Conservation (phyloP, 2,329 filamentous ascomycete genomes). For the Lasiodiplodia hormozganensis region DNA sequence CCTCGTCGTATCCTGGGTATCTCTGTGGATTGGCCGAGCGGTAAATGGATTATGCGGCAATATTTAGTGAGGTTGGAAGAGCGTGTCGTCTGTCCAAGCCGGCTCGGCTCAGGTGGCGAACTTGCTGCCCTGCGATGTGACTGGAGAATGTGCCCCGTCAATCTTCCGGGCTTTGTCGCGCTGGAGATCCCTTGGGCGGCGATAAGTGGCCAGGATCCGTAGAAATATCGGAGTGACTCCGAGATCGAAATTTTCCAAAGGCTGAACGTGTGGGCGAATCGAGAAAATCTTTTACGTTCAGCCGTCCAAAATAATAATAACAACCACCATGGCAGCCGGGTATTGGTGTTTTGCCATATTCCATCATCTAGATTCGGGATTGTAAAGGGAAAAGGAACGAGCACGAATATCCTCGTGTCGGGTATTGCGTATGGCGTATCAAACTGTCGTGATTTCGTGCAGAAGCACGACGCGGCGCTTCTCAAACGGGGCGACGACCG, state of each 20-base stretch:
- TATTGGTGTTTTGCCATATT: constrained; percentile 16
- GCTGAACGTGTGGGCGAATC: not conserved
- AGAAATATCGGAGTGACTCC: not conserved
- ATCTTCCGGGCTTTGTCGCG: constrained; percentile 1
- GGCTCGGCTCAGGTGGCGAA: constrained; percentile 17
- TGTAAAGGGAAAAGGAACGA: constrained; percentile 20
- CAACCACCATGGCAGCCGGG: constrained; percentile 13
- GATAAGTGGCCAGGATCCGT: constrained; percentile 9
- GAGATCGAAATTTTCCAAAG: not conserved
- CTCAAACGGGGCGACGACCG: constrained; percentile 13
- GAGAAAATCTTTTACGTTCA: constrained; percentile 6
- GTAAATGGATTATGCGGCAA: constrained; percentile 14
- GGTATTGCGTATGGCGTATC: constrained; percentile 24
- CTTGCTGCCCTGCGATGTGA: not conserved
- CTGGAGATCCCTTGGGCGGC: constrained; percentile 25
- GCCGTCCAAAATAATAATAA: constrained; percentile 24
- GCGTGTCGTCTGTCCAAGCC: constrained; percentile 26
- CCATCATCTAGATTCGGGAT: constrained; percentile 13
- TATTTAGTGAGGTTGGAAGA: constrained; percentile 9
- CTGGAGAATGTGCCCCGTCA: not conserved
- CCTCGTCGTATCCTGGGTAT: constrained; percentile 24
- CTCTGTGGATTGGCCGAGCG: constrained; percentile 24
- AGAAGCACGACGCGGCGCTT: constrained; percentile 28
- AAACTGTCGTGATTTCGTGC: constrained; percentile 28
- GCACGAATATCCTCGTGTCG: constrained; percentile 26